Conservation (phyloP, 2,329 filamentous ascomycete genomes). For the Ophiocordyceps camponoti-floridani region DNA sequence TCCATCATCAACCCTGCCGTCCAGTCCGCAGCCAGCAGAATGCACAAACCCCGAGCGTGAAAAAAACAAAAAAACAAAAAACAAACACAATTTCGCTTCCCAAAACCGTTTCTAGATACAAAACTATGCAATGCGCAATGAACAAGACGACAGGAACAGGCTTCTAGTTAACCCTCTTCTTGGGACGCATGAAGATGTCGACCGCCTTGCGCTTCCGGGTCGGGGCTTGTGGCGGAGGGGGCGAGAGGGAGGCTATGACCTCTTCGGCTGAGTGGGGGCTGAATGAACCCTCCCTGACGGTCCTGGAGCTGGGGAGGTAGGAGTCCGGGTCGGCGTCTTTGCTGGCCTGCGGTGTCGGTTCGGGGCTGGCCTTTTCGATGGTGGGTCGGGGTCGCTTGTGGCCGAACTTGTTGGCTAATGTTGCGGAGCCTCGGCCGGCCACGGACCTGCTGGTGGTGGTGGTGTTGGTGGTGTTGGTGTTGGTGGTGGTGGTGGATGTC, state of each 20-base stretch:
- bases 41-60: no score
- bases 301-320: neutral
- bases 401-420: conserved; percentile 4
- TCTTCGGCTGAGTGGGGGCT: conserved; percentile 1
- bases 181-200: conserved; percentile 32
- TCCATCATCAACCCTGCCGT: no score
- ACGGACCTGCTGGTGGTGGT: neutral
- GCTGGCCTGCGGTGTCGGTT: neutral
- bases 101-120: no score
- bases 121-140: no score
- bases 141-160: neutral
- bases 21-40: no score
- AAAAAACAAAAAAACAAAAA: no score
- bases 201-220: conserved; percentile 25
- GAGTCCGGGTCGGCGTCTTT: neutral
- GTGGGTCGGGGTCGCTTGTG: neutral
- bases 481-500: no score
- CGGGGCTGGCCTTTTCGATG: neutral
- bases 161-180: conserved; percentile 14
- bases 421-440: neutral
- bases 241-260: neutral
- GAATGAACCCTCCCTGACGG: neutral
- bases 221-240: neutral
- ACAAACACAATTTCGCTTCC: no score
- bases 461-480: neutral